Evolutionary conservation across 805 yeast species (phyloP).

Genomic region (Ogataea corticis): DNA sequence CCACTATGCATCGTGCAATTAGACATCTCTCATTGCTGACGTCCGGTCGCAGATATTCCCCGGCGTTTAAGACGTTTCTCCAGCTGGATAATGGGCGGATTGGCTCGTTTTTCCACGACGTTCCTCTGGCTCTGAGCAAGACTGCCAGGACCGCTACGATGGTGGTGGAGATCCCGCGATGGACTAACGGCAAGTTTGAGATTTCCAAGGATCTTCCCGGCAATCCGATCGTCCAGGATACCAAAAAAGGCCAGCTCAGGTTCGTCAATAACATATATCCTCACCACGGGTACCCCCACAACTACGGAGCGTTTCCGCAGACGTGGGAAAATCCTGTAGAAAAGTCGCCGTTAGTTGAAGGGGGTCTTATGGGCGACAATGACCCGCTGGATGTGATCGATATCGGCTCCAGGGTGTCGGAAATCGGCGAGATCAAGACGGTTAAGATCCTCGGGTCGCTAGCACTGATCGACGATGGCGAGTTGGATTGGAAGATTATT

Average conservation of each 20-base stretch:
- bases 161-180: conserved; percentile 77
- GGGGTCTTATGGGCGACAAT: conserved; percentile 70
- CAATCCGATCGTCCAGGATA: conserved; percentile 82
- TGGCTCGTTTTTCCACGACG: conserved; percentile 71
- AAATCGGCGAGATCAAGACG: conserved; percentile 54
- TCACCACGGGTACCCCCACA: conserved; percentile 80
- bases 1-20: too few species aligned
- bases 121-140: conserved; percentile 55
- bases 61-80: conserved; percentile 45
- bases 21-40: conserved; percentile 21
- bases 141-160: conserved; percentile 50
- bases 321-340: conserved; percentile 96
- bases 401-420: conserved; percentile 57
- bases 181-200: conserved; percentile 85
- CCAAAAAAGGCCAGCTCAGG: conserved; percentile 65
- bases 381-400: conserved; percentile 96
- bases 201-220: conserved; percentile 55
- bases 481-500: conserved; percentile 91
- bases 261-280: conserved; percentile 82
- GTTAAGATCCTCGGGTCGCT: conserved; percentile 74
- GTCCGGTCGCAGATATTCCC: conserved; percentile 41
- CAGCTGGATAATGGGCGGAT: conserved; percentile 40
- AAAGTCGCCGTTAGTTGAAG: conserved; percentile 39
- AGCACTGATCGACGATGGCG: conserved; percentile 89
- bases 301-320: conserved; percentile 88